Percentiles rank a stretch among this genome's conserved stretches.
phyloP scores from a whole-genome alignment of 2,329 filamentous ascomycete species.

The Fusarium lateritium region DNA sequence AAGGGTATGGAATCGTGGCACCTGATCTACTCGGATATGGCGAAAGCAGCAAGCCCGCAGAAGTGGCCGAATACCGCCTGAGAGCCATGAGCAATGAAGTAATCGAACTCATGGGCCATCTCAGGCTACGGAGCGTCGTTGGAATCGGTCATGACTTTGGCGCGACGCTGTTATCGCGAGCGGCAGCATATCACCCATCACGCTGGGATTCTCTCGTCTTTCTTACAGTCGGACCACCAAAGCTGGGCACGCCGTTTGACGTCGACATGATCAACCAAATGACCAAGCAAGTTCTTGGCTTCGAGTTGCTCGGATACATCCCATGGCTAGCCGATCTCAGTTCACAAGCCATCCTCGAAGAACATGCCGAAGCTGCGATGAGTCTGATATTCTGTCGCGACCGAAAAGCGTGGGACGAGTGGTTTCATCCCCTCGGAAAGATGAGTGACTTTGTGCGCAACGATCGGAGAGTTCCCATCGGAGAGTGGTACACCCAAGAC shows the following conservation, averaged over 20 bases:
- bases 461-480: slow-evolving; percentile 41
- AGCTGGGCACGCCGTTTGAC: slow-evolving; percentile 50
- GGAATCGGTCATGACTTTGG: slow-evolving; percentile 60
- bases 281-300: slow-evolving; percentile 50
- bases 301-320: slow-evolving; percentile 53
- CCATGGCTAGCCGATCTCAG: slow-evolving; percentile 44
- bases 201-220: slow-evolving; percentile 47
- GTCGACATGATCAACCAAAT: slow-evolving; percentile 51
- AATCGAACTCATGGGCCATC: slow-evolving; percentile 52
- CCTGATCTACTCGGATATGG: slow-evolving; percentile 60
- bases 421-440: slow-evolving; percentile 49
- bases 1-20: slow-evolving; percentile 60
- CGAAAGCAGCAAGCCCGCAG: slow-evolving; percentile 51
- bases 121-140: slow-evolving; percentile 56
- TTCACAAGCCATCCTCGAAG: slow-evolving; percentile 43
- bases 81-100: slow-evolving; percentile 54
- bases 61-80: slow-evolving; percentile 50
- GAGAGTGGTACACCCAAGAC: slow-evolving; percentile 46
- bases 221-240: slow-evolving; percentile 51
- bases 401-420: slow-evolving; percentile 42
- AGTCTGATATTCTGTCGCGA: slow-evolving; percentile 50
- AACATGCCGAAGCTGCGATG: slow-evolving; percentile 48
- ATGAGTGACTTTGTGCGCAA: slow-evolving; percentile 50
- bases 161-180: slow-evolving; percentile 51
- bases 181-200: slow-evolving; percentile 47